phyloP scores from a whole-genome alignment of 129 eudicot genomes.

The Centrapalus pauciflorus region DNA sequence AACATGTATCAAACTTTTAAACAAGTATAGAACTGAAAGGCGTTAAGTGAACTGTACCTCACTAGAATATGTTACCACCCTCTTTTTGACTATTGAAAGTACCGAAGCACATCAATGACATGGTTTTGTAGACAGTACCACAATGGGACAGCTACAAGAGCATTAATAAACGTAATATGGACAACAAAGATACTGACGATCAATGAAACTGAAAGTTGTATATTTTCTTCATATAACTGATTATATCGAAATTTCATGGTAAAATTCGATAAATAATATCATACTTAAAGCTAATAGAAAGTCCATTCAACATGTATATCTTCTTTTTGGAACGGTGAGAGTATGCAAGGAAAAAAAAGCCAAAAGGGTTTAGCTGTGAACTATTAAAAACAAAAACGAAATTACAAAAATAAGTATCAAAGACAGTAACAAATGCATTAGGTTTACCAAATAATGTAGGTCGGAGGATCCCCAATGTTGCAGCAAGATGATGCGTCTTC shows the following conservation, averaged over 20 bases:
- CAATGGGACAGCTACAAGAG: not conserved
- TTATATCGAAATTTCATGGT: no score
- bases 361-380: slow-evolving; percentile 1
- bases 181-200: not conserved
- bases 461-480: slow-evolving; percentile 58
- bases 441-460: slow-evolving; percentile 62
- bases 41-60: no score
- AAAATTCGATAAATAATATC: not conserved
- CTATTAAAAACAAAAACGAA: not conserved
- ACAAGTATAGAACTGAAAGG: no score
- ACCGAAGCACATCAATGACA: no score
- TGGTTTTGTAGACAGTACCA: no score
- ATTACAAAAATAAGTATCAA: not conserved
- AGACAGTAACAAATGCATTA: not conserved
- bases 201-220: not conserved
- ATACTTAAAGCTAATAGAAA: not conserved
- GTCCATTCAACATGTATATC: not conserved
- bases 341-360: not conserved
- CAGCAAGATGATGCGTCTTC: slow-evolving; percentile 62
- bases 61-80: no score
- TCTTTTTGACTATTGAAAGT: no score
- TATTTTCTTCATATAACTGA: not conserved
- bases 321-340: not conserved
- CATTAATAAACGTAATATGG: not conserved
- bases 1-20: no score